Percentiles rank a stretch among this genome's conserved stretches.
phyloP scores from a whole-genome alignment of 176 grass and related monocot species.

The Avena eriantha region DNA sequence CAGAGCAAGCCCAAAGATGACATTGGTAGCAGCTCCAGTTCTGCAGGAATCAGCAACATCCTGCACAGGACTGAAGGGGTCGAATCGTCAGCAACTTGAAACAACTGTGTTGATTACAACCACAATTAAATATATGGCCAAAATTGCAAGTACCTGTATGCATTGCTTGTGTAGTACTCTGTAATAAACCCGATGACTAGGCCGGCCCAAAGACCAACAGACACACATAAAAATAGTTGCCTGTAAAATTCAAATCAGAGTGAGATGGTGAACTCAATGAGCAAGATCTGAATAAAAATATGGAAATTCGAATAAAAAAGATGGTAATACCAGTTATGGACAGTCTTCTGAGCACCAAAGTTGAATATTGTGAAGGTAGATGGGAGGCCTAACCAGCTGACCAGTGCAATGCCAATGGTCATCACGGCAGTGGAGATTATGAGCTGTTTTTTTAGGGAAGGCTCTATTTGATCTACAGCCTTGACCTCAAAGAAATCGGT shows the following conservation, averaged over 20 bases:
- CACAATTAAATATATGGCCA: neutral
- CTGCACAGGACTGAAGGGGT: slow-evolving; percentile 75
- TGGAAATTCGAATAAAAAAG: neutral
- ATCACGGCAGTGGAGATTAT: slow-evolving; percentile 85
- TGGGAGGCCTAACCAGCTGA: slow-evolving; percentile 92
- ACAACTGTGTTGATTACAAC: neutral
- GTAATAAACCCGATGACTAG: slow-evolving; percentile 91
- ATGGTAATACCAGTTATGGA: slow-evolving; percentile 75
- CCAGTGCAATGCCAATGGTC: slow-evolving; percentile 83
- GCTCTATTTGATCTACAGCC: slow-evolving; percentile 86
- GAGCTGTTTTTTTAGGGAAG: slow-evolving; percentile 75
- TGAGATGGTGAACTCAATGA: slow-evolving; percentile 19
- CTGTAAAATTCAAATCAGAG: slow-evolving; percentile 45
- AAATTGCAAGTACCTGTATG: slow-evolving; percentile 69
- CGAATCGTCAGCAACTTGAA: slow-evolving; percentile 27
- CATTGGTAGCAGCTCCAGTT: slow-evolving; percentile 91
- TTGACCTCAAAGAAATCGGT: slow-evolving; percentile 90
- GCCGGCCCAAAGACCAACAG: slow-evolving; percentile 93
- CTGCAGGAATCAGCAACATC: slow-evolving; percentile 91
- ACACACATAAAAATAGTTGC: slow-evolving; percentile 90
- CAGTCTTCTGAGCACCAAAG: slow-evolving; percentile 93
- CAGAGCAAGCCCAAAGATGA: slow-evolving; percentile 93
- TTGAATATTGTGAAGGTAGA: slow-evolving; percentile 92
- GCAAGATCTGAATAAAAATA: neutral
- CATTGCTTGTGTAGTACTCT: slow-evolving; percentile 96